phyloP scores from a whole-genome alignment of 179 eudicot genomes.

The Amaranthus tricolor region DNA sequence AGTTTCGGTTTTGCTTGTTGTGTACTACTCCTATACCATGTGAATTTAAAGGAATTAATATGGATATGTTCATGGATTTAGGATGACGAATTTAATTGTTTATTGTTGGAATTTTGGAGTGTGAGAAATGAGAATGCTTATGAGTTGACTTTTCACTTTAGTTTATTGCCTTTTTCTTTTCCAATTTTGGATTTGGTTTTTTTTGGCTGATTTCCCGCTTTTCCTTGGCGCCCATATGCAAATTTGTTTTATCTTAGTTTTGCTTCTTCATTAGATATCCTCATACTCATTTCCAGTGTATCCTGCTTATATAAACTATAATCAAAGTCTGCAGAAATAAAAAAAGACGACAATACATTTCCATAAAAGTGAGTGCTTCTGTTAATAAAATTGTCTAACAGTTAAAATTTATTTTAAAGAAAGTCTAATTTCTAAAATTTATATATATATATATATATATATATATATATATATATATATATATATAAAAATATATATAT shows the following conservation, averaged over 20 bases:
- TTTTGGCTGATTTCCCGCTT: conserved; percentile 2
- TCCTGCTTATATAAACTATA: too few species aligned
- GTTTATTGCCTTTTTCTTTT: neutral
- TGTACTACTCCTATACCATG: neutral
- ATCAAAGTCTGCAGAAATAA: too few species aligned
- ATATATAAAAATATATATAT: too few species aligned
- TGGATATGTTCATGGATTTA: neutral
- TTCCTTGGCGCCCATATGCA: neutral
- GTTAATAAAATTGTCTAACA: too few species aligned
- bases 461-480: too few species aligned
- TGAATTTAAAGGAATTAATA: neutral
- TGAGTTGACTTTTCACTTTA: neutral
- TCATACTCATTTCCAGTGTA: too few species aligned
- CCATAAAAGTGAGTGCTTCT: too few species aligned
- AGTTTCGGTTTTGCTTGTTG: conserved; percentile 11
- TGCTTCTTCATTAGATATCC: neutral
- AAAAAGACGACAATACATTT: too few species aligned
- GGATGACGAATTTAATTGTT: neutral
- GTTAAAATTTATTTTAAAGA: too few species aligned
- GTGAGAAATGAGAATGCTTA: neutral
- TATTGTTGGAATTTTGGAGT: neutral
- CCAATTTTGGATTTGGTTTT: neutral
- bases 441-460: too few species aligned
- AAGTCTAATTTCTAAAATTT: too few species aligned
- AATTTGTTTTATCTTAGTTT: neutral